phyloP scores from a whole-genome alignment of 148 eudicot genomes.

The Persicaria tinctoria region DNA sequence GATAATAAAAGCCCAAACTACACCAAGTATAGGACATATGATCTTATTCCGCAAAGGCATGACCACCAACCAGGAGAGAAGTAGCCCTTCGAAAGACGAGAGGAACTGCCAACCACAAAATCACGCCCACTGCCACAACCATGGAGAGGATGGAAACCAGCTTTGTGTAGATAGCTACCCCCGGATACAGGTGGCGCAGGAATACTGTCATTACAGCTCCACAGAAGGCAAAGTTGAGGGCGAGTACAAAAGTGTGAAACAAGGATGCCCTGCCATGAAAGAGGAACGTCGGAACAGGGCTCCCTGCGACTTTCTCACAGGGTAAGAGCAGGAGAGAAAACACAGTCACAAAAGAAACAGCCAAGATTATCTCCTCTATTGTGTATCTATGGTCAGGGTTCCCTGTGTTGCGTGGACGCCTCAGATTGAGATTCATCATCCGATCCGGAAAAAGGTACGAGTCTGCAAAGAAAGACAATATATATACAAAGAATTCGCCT shows the following conservation, averaged over 20 bases:
- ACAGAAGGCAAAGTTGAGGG: neutral
- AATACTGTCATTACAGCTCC: neutral
- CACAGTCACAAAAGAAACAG: too few species aligned
- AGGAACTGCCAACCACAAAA: neutral
- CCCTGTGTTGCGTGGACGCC: too few species aligned
- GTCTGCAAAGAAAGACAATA: too few species aligned
- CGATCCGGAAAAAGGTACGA: too few species aligned
- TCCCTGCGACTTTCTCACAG: neutral
- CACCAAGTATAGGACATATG: neutral
- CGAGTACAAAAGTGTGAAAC: neutral
- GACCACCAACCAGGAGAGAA: neutral
- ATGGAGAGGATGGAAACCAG: neutral
- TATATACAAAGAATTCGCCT: too few species aligned
- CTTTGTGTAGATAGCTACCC: neutral
- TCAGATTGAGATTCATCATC: too few species aligned
- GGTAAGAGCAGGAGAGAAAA: too few species aligned
- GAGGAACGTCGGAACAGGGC: neutral
- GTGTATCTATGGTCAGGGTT: too few species aligned
- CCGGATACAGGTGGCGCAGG: neutral
- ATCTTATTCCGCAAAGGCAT: neutral
- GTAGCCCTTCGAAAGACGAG: neutral
- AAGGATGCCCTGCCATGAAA: neutral
- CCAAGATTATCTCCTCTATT: too few species aligned
- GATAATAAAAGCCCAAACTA: too few species aligned
- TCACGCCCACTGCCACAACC: neutral